Conservation (phyloP, 495 filamentous ascomycete genomes). For the Hypoxylon perforatum region DNA sequence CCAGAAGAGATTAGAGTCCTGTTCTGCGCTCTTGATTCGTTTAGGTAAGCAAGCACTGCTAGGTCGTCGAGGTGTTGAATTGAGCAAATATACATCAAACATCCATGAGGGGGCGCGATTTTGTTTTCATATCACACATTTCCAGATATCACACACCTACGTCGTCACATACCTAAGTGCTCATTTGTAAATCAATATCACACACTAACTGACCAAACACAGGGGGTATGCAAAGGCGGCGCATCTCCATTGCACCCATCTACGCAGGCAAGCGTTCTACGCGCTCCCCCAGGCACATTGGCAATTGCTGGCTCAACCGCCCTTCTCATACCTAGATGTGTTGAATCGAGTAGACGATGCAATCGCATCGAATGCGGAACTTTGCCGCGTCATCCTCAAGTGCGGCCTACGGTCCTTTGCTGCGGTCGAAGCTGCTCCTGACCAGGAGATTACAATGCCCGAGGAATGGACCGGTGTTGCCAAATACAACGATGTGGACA, state of each 20-base stretch:
- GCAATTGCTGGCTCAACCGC: constrained; percentile 79
- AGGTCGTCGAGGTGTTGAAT: constrained; percentile 29
- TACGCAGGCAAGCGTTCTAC: constrained; percentile 90
- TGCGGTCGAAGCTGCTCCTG: constrained; percentile 41
- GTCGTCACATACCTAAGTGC: no score
- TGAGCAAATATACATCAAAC: constrained; percentile 5
- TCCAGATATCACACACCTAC: constrained; percentile 27
- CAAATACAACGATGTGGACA: constrained; percentile 79
- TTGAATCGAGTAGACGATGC: constrained; percentile 84
- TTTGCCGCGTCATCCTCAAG: constrained; percentile 79
- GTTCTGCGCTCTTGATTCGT: constrained; percentile 83
- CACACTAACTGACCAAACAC: constrained; percentile 27
- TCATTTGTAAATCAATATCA: constrained; percentile 3
- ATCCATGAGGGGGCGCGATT: constrained; percentile 28
- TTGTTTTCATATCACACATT: constrained; percentile 31
- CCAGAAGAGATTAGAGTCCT: constrained; percentile 80
- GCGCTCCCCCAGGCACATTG: constrained; percentile 85
- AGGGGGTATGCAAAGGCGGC: constrained; percentile 87
- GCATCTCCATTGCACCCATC: constrained; percentile 88
- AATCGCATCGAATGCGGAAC: constrained; percentile 87
- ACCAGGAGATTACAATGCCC: constrained; percentile 42
- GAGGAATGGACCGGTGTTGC: constrained; percentile 73
- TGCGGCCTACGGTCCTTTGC: constrained; percentile 74
- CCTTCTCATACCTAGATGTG: constrained; percentile 82
- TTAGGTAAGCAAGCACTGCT: constrained; percentile 69